A percentile compares a stretch with the other conserved stretches of the same genome.
Evolutionary conservation across 345 rosid species (phyloP).

Genomic region (Camelina neglecta): DNA sequence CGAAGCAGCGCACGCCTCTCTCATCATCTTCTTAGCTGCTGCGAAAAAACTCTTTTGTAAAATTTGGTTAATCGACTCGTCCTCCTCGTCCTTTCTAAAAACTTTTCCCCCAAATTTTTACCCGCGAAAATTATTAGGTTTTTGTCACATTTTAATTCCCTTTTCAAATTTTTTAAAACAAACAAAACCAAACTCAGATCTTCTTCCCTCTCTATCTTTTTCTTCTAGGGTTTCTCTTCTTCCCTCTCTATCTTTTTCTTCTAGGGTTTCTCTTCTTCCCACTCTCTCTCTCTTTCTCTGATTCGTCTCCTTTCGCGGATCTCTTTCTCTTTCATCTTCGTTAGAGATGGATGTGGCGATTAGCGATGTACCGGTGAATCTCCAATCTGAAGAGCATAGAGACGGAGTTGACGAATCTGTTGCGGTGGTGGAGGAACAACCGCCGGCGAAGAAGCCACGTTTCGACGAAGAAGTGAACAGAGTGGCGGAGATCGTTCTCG

Average conservation of each 20-base stretch:
- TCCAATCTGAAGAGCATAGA: slow-evolving; percentile 25
- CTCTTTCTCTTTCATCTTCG: slow-evolving; percentile 8
- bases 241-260: background rate
- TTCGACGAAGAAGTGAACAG: slow-evolving; percentile 48
- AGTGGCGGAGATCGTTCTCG: slow-evolving; percentile 90
- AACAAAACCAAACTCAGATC: slow-evolving; percentile 15
- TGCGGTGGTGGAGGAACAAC: background rate
- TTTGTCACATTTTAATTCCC: slow-evolving; percentile 2
- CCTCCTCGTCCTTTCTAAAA: too few relatives aligned
- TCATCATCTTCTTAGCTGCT: slow-evolving; percentile 21
- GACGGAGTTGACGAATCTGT: slow-evolving; percentile 36
- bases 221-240: slow-evolving; percentile 38
- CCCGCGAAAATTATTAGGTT: slow-evolving; percentile 34
- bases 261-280: slow-evolving; percentile 31
- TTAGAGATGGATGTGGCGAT: slow-evolving; percentile 32
- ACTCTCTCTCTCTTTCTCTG: background rate
- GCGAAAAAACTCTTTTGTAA: slow-evolving; percentile 22
- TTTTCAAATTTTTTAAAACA: background rate
- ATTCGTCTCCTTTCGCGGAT: slow-evolving; percentile 2
- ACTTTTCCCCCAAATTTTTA: slow-evolving; percentile 19
- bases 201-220: slow-evolving; percentile 35
- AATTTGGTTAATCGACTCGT: slow-evolving; percentile 15
- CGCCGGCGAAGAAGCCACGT: slow-evolving; percentile 51
- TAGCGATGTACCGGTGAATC: slow-evolving; percentile 28
- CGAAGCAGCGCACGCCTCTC: slow-evolving; percentile 4